Conservation (phyloP, 1,284 basidiomycete species). For the Cystobasidium pallidum region DNA sequence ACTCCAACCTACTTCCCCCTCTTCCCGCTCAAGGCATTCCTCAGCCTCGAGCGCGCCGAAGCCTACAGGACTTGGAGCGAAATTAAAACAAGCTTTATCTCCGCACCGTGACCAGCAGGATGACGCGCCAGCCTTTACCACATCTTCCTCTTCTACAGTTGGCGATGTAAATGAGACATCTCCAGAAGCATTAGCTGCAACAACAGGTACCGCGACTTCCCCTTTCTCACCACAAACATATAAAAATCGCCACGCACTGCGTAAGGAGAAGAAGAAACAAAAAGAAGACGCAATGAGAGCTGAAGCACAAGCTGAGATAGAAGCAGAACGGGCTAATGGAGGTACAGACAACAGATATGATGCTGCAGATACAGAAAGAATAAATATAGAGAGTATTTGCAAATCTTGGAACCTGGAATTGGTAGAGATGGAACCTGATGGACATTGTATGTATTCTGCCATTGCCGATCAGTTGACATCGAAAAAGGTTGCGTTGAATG, state of each 20-base stretch:
- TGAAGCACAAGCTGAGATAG: slow-evolving; percentile 43
- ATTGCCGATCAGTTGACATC: slow-evolving; percentile 50
- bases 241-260: slow-evolving; percentile 38
- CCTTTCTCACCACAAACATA: slow-evolving; percentile 4
- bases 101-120: slow-evolving; percentile 16
- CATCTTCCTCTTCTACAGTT: not conserved
- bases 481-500: not conserved
- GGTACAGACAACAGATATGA: slow-evolving; percentile 47
- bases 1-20: not conserved
- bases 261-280: slow-evolving; percentile 45
- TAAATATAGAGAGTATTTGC: slow-evolving; percentile 46
- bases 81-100: slow-evolving; percentile 30
- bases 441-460: slow-evolving; percentile 52
- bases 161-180: not conserved
- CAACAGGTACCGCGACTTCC: not conserved
- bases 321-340: slow-evolving; percentile 46
- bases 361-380: slow-evolving; percentile 48
- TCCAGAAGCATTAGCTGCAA: not conserved
- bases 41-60: slow-evolving; percentile 8
- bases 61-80: slow-evolving; percentile 23
- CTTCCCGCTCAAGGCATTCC: slow-evolving; percentile 5
- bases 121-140: not conserved
- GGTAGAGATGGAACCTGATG: slow-evolving; percentile 51
- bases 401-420: slow-evolving; percentile 46
- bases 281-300: slow-evolving; percentile 41